Base-by-base conservation (phyloP, 495 filamentous ascomycete species). In the Hypoxylon fuscum region DNA sequence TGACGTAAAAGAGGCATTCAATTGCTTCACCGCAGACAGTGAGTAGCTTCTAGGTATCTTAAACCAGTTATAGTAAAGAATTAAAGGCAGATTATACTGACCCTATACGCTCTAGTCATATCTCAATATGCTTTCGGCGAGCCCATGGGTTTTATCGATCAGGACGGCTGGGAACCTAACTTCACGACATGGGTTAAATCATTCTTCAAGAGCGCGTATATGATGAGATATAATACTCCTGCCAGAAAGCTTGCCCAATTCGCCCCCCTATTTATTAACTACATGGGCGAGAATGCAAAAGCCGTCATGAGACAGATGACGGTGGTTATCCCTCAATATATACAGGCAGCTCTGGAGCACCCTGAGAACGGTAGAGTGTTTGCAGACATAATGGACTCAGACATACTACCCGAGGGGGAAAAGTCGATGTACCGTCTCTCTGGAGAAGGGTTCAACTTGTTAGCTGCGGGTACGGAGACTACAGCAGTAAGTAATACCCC, bases 91-190 rank as follows among this genome's bases (percentile, higher is more conserved):
- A 27, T 27, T 3, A 27, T 45, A 15, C 22, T 45, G n/a, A 57
- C 43, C 47, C 34, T 23, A 10, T 17, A 40, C 0, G 68, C 62
- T 2, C 76, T 82, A 58, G 72, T 81, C 5, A 79, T 84, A 40
- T 70, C 73, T 0, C 66, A 79, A 21, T 81, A 80, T 54, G 70
- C 65, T 11, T 80, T 76, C 22, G 57, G 57, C 27, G 49, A 61
- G 21, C 25, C 48, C 21, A 49, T 73, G 54, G 68, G 68, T 37
- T 71, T 74, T 17, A 45, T 74, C 9, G 50, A 48, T 0, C 68
- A 68, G 42, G 65, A 62, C 1, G 59, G 52, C 0, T 72, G 62
- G 65, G 61, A 60, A 35, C 68, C 68, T n/a, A 70, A 71, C 34
- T 63, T 74, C 9, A 25, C 44, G 5, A 70, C 64, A 2, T 70